phyloP scores from a whole-genome alignment of 192 early-diverging fungal species.

The Backusella psychrophila region DNA sequence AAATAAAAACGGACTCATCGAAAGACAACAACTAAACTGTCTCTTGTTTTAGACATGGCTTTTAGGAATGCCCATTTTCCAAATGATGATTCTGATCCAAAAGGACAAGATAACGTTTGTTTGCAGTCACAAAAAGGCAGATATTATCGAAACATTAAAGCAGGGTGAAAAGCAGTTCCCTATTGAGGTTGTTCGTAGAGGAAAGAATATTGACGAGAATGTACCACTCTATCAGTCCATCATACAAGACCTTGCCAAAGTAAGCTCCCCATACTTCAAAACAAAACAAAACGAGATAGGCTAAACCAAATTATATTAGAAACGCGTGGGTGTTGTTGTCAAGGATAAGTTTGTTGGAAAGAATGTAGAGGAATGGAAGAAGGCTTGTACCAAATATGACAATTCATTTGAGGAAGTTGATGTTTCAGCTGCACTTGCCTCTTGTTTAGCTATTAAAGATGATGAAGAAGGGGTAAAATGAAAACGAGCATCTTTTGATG shows the following conservation, averaged over 20 bases:
- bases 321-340: slow-evolving; percentile 71
- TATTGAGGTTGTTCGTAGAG: slow-evolving; percentile 72
- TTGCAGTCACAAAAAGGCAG: slow-evolving; percentile 77
- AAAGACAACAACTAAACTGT: neutral
- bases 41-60: slow-evolving; percentile 81
- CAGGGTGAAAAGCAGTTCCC: slow-evolving; percentile 57
- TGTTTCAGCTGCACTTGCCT: slow-evolving; percentile 66
- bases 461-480: slow-evolving; percentile 76
- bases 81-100: slow-evolving; percentile 80
- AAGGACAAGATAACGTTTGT: slow-evolving; percentile 75
- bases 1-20: neutral
- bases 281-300: neutral
- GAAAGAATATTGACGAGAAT: slow-evolving; percentile 78
- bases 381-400: slow-evolving; percentile 49
- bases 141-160: slow-evolving; percentile 64
- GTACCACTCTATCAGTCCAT: slow-evolving; percentile 58
- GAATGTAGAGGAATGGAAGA: slow-evolving; percentile 78
- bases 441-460: slow-evolving; percentile 84
- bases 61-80: slow-evolving; percentile 88
- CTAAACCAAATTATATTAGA: slow-evolving; percentile 25
- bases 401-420: slow-evolving; percentile 67
- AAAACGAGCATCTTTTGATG: neutral
- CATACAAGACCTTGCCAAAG: slow-evolving; percentile 44
- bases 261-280: slow-evolving; percentile 19
- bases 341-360: slow-evolving; percentile 79